Base-by-base conservation (phyloP, 106 monocot genomes). In the Acorus gramineus region DNA sequence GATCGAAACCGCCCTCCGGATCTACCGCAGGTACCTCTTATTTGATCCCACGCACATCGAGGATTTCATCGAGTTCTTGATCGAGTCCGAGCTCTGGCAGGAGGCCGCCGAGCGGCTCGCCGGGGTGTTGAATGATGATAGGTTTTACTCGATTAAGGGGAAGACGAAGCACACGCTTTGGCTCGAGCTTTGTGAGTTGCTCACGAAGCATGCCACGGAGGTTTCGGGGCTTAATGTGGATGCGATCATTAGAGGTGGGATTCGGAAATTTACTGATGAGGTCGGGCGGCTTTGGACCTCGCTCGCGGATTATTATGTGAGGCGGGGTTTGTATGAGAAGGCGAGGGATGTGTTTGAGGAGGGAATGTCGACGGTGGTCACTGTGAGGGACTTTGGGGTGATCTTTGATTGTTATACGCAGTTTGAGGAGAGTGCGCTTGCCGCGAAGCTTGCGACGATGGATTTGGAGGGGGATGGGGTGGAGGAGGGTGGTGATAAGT, bases 21-120 rank as follows among this genome's bases (percentile, higher is more conserved):
- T 92, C 12, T 98, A 83, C 70, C 70, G 88, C 2, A 53, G 88
- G 0, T 92, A 98, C 53, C 78, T 98, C 48, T 80, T 73, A 10
- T 92, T 83, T 47, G 92, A 98, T 56, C 88, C 98, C 4, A 75
- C 83, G n/a, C 98, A 98, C 74, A 89, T 92, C 45, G 98, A 98
- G 78, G 81, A 98, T 10, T 98, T 85, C 61, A 92, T 98, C 57
- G 83, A 98, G 45, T 98, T 98, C 66, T 77, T 98, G 42, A 57
- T 92, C 48, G 47, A 65, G 42, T 91, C 96, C 2, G 59, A 72
- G 11, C 72, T 77, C 9, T 98, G 98, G 98, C 98, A 98, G 80
- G 96, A 98, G 69, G 92, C 85, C 3, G 76, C 98, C 2, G 88
- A 98, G 65, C 69, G 88, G 14, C 66, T 98, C 10, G 88, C 98